Conservation (phyloP, 352 stramenopile species). For the Globisporangium orthogonon region DNA sequence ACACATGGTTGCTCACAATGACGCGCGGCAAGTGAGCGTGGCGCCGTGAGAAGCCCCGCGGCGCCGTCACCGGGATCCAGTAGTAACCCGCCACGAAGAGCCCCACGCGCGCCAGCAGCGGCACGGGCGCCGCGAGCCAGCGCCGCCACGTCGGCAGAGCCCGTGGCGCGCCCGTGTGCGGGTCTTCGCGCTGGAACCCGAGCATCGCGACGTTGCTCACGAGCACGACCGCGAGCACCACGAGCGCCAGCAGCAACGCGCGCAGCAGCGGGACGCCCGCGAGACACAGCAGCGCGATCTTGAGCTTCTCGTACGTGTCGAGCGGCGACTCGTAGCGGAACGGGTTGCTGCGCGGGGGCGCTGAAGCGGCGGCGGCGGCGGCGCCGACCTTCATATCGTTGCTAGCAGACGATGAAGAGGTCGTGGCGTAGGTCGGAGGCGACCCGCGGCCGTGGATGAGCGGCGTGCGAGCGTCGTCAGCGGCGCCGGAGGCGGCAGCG, state of each 20-base stretch:
- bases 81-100: constrained; percentile 66
- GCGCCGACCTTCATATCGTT: constrained; percentile 6
- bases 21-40: constrained; percentile 28
- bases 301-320: constrained; percentile 48
- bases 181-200: constrained; percentile 39
- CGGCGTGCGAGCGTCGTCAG: background rate
- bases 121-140: constrained; percentile 24
- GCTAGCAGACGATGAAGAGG: background rate
- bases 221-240: constrained; percentile 23
- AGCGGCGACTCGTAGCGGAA: constrained; percentile 56
- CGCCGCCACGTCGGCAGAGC: constrained; percentile 40
- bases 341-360: constrained; percentile 25
- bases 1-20: constrained; percentile 66
- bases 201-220: constrained; percentile 44
- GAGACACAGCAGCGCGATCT: constrained; percentile 49
- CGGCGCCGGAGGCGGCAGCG: too few species aligned
- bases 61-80: constrained; percentile 47
- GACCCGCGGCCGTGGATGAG: background rate
- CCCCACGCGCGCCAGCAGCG: constrained; percentile 33
- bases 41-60: constrained; percentile 5
- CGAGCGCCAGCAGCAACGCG: constrained; percentile 1
- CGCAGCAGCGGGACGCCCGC: constrained; percentile 53
- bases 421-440: background rate
- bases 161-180: constrained; percentile 16
- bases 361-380: background rate